Evolutionary conservation across 768 basidiomycete species (phyloP), one percentile per base, ranked within the genome.

Genomic region (Russula olivacea): DNA sequence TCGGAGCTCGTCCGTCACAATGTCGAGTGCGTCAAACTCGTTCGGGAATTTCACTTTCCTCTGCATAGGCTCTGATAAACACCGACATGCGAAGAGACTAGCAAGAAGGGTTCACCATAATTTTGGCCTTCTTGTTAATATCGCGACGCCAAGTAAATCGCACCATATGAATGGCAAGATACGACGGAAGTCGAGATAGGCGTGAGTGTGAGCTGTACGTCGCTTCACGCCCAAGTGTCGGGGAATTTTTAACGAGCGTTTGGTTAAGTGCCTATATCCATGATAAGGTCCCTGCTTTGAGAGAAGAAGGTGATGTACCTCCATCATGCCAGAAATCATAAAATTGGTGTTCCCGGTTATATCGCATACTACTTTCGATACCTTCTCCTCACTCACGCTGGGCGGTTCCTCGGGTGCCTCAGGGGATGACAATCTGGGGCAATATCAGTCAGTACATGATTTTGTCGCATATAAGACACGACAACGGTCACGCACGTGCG

Each of bases 141-240:
- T 98, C 97, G 41, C 83, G 79, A 63, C 92, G 79, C 97, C 97
- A 99, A 59, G 87, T 88, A 73, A 98, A 99, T 52, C 97, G 89
- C 14, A 95, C 94, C 89, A 98, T 91, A 69, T 98, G 93, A 4
- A 98, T 84, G 6, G 88, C 86, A 23, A 97, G 81, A 70, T 91
- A 95, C 5, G 83, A 74, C 0, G 97, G 97, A 14, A 98, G 77
- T 23, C 95, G 83, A 12, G 91, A 84, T 55, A 99, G 70, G 10
- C 93, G 86, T 4, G 90, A 88, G 41, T 83, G 85, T 70, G 91
- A 87, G 23, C 79, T 85, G 77, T 98, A 98, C 0, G 81, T 73
- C 0, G 95, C 95, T 47, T 90, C 81, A 14, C 94, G 85, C 0
- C 84, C 87, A 2, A 99, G 79, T 4, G 84, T 80, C 0, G 90